Conservation (phyloP, 306 rosid genomes). For the Cicer cuneatum region DNA sequence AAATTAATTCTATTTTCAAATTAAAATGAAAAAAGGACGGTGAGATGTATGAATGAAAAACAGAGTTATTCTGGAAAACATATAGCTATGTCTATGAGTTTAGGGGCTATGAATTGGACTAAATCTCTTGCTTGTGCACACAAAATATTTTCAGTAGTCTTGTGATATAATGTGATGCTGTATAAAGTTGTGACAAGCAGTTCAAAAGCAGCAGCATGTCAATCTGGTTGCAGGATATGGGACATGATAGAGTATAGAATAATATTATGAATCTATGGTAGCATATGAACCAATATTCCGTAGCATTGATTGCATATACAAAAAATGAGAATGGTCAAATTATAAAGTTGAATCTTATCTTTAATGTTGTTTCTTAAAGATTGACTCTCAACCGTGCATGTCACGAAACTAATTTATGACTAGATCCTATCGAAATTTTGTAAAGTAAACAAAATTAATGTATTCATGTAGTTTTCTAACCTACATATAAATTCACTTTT, state of each 20-base stretch:
- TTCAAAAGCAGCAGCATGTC: conserved; percentile 50
- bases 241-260: conserved; percentile 42
- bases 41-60: conserved; percentile 5
- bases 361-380: not conserved
- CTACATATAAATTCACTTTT: too few relatives aligned
- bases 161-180: conserved; percentile 48
- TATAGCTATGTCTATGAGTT: conserved; percentile 41
- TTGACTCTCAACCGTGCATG: conserved; percentile 22
- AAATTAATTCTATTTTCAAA: not conserved
- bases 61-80: conserved; percentile 13
- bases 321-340: not conserved
- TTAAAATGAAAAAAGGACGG: not conserved
- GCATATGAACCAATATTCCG: conserved; percentile 21
- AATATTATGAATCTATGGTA: conserved; percentile 31
- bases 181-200: conserved; percentile 54
- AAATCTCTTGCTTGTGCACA: conserved; percentile 55
- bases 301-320: conserved; percentile 21
- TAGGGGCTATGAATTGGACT: conserved; percentile 43
- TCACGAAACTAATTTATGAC: not conserved
- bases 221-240: conserved; percentile 53
- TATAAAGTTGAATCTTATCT: conserved; percentile 4
- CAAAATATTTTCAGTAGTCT: conserved; percentile 48
- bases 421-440: not conserved
- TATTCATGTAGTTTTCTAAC: too few relatives aligned
- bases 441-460: not conserved